Evolutionary conservation across 1,284 basidiomycete genomes (phyloP).

Genomic region (Moesziomyces parantarcticus): DNA sequence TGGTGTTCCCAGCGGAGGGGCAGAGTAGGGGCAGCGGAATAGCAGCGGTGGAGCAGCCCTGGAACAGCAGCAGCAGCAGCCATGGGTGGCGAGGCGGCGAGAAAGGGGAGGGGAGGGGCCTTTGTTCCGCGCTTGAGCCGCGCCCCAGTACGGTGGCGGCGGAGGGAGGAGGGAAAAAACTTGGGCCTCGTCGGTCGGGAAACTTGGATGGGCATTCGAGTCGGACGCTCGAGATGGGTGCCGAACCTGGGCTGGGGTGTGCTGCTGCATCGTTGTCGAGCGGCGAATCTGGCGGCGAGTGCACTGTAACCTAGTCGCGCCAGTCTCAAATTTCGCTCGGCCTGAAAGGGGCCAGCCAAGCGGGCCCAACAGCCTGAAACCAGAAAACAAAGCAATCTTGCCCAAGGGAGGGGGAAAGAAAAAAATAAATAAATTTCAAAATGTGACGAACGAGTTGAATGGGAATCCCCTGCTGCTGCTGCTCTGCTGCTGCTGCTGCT

Average conservation of each 20-base stretch:
- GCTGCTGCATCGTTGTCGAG: not conserved
- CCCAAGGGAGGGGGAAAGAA: too few relatives aligned
- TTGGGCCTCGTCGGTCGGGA: not conserved
- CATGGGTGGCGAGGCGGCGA: too few relatives aligned
- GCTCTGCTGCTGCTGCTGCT: too few relatives aligned
- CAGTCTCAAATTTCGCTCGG: not conserved
- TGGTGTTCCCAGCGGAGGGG: not conserved
- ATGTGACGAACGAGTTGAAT: too few relatives aligned
- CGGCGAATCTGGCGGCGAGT: not conserved
- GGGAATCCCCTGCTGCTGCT: too few relatives aligned
- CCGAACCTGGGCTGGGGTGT: not conserved
- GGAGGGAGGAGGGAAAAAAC: not conserved
- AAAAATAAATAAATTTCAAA: too few relatives aligned
- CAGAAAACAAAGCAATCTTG: not conserved
- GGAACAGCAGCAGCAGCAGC: too few relatives aligned
- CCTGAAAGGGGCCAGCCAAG: not conserved
- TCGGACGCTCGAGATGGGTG: not conserved
- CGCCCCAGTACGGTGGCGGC: too few relatives aligned
- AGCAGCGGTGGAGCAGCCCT: too few relatives aligned
- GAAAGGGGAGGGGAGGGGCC: too few relatives aligned
- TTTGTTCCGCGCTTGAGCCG: too few relatives aligned
- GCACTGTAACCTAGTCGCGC: not conserved
- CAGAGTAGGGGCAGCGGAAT: too few relatives aligned
- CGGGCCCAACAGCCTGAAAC: not conserved
- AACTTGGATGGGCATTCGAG: not conserved